These are phyloP conservation scores for Balakata baccata DNA, from an alignment of 345 rosid genomes.

Conservation along the genomic window DNA sequence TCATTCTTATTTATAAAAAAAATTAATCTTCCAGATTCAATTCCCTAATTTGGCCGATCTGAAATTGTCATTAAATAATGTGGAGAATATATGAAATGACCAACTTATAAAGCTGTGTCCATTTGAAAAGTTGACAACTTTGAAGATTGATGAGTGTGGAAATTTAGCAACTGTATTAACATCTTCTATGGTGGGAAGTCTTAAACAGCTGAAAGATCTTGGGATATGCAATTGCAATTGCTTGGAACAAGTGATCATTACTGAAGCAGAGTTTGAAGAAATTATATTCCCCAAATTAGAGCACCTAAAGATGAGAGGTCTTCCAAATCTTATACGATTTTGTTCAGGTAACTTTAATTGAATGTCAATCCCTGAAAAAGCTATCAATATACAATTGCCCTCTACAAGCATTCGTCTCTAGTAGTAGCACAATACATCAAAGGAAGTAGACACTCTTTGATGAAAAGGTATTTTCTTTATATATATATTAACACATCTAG, in stretches of 20 bases:
- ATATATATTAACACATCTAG: no score
- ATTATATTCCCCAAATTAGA: constrained; percentile 4
- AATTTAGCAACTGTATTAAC: constrained; percentile 11
- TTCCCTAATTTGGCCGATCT: constrained; percentile 1
- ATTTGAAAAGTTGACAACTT: not conserved
- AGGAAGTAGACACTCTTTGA: no score
- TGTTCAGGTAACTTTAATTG: not conserved
- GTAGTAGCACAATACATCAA: no score
- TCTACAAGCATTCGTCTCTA: not conserved
- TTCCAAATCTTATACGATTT: constrained; percentile 3
- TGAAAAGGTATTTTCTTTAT: no score
- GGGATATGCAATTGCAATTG: not conserved
- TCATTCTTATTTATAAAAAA: no score
- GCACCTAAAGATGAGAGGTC: not conserved
- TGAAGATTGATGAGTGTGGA: not conserved
- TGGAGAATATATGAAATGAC: constrained; percentile 8
- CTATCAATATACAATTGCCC: not conserved
- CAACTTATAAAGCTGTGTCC: not conserved
- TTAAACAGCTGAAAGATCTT: not conserved
- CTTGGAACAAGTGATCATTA: constrained; percentile 4
- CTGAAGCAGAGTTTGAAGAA: not conserved
- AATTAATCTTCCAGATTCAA: constrained; percentile 19
- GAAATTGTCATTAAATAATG: not conserved
- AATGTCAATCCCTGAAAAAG: constrained; percentile 3
- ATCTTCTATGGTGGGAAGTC: not conserved